phyloP scores from a whole-genome alignment of 805 yeast species.

The Kazachstania psychrophila region DNA sequence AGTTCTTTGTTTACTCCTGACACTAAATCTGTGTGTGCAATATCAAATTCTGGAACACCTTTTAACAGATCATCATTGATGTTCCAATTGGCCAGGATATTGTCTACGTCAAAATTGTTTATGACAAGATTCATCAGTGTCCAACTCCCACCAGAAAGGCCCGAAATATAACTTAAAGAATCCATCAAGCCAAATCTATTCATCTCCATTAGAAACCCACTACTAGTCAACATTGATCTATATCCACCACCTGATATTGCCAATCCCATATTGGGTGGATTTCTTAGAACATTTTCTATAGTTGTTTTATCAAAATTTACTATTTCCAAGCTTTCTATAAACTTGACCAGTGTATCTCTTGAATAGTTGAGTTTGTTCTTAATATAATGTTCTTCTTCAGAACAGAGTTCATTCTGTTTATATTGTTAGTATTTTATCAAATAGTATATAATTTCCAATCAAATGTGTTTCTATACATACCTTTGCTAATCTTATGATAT shows the following conservation, averaged over 20 bases:
- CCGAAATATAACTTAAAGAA: slow-evolving; percentile 46
- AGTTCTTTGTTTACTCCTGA: slow-evolving; percentile 4
- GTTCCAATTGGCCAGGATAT: slow-evolving; percentile 32
- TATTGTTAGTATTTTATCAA: too few species aligned
- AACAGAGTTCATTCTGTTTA: slow-evolving; percentile 9
- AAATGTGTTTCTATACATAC: slow-evolving; percentile 10
- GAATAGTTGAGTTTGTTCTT: slow-evolving; percentile 27
- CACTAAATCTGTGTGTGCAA: slow-evolving; percentile 21
- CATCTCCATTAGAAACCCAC: slow-evolving; percentile 26
- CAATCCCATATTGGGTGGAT: slow-evolving; percentile 30
- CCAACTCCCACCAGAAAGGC: slow-evolving; percentile 72
- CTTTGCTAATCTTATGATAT: slow-evolving; percentile 15
- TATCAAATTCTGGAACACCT: slow-evolving; percentile 49
- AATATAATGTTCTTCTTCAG: slow-evolving; percentile 13
- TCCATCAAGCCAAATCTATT: slow-evolving; percentile 40
- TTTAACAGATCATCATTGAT: slow-evolving; percentile 40
- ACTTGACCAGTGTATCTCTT: slow-evolving; percentile 23
- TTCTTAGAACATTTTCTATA: slow-evolving; percentile 11
- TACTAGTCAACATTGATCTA: slow-evolving; percentile 31
- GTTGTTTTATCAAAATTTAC: slow-evolving; percentile 30
- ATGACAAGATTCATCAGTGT: slow-evolving; percentile 41
- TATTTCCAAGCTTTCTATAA: slow-evolving; percentile 27
- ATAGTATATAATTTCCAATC: too few species aligned
- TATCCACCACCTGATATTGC: slow-evolving; percentile 33
- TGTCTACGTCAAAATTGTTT: slow-evolving; percentile 33